Conservation (phyloP, 352 stramenopile genomes). For the Lagenidium sp. region DNA sequence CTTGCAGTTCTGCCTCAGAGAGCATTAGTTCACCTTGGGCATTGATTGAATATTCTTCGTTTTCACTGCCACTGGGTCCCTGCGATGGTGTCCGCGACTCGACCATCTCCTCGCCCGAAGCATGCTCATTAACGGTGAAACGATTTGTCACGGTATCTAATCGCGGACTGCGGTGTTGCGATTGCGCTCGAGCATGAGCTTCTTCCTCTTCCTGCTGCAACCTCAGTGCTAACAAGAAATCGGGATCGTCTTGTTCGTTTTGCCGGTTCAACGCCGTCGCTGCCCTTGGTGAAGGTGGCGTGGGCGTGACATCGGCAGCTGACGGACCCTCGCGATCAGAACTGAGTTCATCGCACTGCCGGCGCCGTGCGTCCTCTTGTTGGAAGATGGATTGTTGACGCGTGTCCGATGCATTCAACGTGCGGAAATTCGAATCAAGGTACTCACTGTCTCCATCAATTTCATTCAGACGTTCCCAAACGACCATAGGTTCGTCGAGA, state of each 20-base stretch:
- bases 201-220: constrained; percentile 76
- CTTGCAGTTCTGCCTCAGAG: constrained; percentile 52
- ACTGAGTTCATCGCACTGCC: constrained; percentile 7
- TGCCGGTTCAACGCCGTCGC: constrained; percentile 4
- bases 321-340: constrained; percentile 3
- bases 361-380: constrained; percentile 34
- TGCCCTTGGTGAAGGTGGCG: no score
- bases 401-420: constrained; percentile 51
- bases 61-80: constrained; percentile 18
- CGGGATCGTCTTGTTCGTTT: constrained; percentile 26
- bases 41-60: constrained; percentile 30
- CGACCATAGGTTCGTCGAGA: constrained; percentile 84
- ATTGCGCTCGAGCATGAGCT: constrained; percentile 7
- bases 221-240: constrained; percentile 63
- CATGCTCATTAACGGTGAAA: no score
- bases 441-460: constrained; percentile 83
- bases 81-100: constrained; percentile 7
- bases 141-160: no score
- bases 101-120: background rate
- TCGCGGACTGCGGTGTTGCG: background rate
- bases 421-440: constrained; percentile 52
- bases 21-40: constrained; percentile 49
- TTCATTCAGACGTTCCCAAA: constrained; percentile 94
- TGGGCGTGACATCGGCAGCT: constrained; percentile 10
- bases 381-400: constrained; percentile 61